These are phyloP conservation scores for Cokeromyces recurvatus DNA, from an alignment of 371 early-diverging fungal genomes.

Conservation along the genomic window DNA sequence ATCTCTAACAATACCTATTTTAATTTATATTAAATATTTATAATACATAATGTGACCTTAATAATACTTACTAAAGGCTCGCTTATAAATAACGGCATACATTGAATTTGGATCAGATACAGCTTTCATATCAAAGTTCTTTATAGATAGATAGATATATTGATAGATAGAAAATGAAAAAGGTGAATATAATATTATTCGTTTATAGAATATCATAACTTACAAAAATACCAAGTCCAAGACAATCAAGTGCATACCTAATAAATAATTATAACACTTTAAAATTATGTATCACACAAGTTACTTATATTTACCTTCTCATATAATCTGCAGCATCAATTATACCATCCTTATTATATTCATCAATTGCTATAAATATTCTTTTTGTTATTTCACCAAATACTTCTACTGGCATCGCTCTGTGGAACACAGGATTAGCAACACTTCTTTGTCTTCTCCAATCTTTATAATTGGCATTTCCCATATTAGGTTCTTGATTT, in stretches of 20 bases:
- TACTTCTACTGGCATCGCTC: slow-evolving; percentile 20
- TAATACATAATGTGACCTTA: neutral
- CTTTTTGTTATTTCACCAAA: slow-evolving; percentile 19
- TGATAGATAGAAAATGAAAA: neutral
- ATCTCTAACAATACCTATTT: slow-evolving; percentile 11
- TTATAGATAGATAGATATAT: too few species aligned
- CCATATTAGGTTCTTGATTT: slow-evolving; percentile 10
- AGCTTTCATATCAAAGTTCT: slow-evolving; percentile 9
- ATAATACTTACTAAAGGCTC: slow-evolving; percentile 18
- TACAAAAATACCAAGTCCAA: slow-evolving; percentile 13
- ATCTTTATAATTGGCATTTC: slow-evolving; percentile 5
- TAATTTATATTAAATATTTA: neutral
- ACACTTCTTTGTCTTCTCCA: slow-evolving; percentile 14
- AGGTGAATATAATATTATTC: neutral
- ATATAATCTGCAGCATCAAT: slow-evolving; percentile 9
- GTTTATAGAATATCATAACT: neutral
- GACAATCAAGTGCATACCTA: slow-evolving; percentile 16
- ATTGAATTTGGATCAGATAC: slow-evolving; percentile 4
- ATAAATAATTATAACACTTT: too few species aligned
- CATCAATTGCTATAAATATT: slow-evolving; percentile 19
- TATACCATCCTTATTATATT: neutral
- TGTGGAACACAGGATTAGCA: slow-evolving; percentile 34
- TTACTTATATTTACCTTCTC: slow-evolving; percentile 10
- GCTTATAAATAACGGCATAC: slow-evolving; percentile 16
- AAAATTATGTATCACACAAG: neutral